Conservation (phyloP, 805 yeast species). For the Teunomyces kruisii region DNA sequence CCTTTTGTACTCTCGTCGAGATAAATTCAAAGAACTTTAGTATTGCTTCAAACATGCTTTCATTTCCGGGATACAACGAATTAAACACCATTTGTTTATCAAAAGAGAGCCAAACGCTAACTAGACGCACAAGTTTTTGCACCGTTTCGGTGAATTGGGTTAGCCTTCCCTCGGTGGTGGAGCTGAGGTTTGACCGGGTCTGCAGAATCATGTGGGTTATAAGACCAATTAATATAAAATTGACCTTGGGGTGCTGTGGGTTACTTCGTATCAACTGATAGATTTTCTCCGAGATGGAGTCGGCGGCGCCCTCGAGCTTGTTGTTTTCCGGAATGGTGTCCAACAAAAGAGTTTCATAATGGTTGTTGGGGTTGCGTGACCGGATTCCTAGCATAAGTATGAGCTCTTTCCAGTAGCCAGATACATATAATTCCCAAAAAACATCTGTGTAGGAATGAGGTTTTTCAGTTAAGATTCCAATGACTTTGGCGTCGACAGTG, state of each 20-base stretch:
- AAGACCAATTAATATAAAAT: slow-evolving; percentile 17
- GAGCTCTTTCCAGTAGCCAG: slow-evolving; percentile 32
- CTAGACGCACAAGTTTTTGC: neutral
- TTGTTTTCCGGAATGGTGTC: slow-evolving; percentile 20
- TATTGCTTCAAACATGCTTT: slow-evolving; percentile 23
- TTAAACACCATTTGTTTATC: slow-evolving; percentile 20
- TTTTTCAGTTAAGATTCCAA: slow-evolving; percentile 15
- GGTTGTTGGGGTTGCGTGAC: slow-evolving; percentile 1
- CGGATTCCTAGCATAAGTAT: slow-evolving; percentile 10
- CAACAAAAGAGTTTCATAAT: slow-evolving; percentile 23
- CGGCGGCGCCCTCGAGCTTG: slow-evolving; percentile 10
- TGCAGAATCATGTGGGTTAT: slow-evolving; percentile 14
- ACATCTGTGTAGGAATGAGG: slow-evolving; percentile 1
- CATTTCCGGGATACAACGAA: slow-evolving; percentile 26
- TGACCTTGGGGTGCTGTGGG: slow-evolving; percentile 21
- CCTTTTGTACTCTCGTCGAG: slow-evolving; percentile 3
- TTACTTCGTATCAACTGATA: slow-evolving; percentile 10
- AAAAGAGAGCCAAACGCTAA: slow-evolving; percentile 20
- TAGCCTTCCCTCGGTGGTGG: neutral
- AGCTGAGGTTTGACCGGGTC: slow-evolving; percentile 4
- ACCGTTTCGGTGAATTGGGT: slow-evolving; percentile 1
- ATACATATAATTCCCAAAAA: slow-evolving; percentile 27
- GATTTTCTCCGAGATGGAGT: slow-evolving; percentile 1
- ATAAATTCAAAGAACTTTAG: slow-evolving; percentile 9
- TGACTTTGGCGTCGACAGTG: slow-evolving; percentile 10